Evolutionary conservation across 2,329 filamentous ascomycete genomes (phyloP).

Genomic region (Cadophora luteo-olivacea): DNA sequence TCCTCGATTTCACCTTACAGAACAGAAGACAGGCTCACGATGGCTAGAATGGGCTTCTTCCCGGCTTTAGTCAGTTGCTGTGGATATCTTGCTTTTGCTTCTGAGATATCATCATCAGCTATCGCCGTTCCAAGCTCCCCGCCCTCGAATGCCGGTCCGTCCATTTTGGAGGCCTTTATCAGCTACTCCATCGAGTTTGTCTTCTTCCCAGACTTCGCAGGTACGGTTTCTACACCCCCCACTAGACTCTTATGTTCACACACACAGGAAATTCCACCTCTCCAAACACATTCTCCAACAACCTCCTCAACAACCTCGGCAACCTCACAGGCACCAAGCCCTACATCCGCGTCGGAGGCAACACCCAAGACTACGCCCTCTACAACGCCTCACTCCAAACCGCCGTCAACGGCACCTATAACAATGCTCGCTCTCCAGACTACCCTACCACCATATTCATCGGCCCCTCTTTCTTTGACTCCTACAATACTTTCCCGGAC

Average conservation of each 20-base stretch:
- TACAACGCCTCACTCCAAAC: slow-evolving; percentile 59
- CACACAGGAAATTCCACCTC: slow-evolving; percentile 54
- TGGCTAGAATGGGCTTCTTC: slow-evolving; percentile 13
- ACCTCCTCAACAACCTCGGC: slow-evolving; percentile 62
- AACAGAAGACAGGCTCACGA: background rate
- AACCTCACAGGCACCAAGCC: slow-evolving; percentile 62
- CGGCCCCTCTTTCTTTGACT: slow-evolving; percentile 68
- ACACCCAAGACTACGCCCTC: slow-evolving; percentile 69
- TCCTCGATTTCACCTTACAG: background rate
- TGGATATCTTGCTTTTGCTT: background rate
- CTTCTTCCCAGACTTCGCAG: slow-evolving; percentile 54
- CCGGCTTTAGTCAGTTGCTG: slow-evolving; percentile 9
- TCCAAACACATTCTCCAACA: slow-evolving; percentile 67
- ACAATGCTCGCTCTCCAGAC: slow-evolving; percentile 57
- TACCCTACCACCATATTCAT: slow-evolving; percentile 67
- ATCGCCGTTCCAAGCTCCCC: slow-evolving; percentile 10
- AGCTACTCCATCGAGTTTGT: slow-evolving; percentile 59
- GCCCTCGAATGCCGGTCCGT: slow-evolving; percentile 30
- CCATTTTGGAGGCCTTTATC: slow-evolving; percentile 52
- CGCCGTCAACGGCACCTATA: slow-evolving; percentile 59
- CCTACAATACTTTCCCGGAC: slow-evolving; percentile 62
- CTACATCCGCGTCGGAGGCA: slow-evolving; percentile 68
- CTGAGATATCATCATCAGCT: background rate
- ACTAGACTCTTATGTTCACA: background rate
- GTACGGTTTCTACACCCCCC: slow-evolving; percentile 21